Percentiles rank a stretch among this genome's conserved stretches.
phyloP scores from a whole-genome alignment of 2,329 filamentous ascomycete genomes.

The Curvularia lunata region DNA sequence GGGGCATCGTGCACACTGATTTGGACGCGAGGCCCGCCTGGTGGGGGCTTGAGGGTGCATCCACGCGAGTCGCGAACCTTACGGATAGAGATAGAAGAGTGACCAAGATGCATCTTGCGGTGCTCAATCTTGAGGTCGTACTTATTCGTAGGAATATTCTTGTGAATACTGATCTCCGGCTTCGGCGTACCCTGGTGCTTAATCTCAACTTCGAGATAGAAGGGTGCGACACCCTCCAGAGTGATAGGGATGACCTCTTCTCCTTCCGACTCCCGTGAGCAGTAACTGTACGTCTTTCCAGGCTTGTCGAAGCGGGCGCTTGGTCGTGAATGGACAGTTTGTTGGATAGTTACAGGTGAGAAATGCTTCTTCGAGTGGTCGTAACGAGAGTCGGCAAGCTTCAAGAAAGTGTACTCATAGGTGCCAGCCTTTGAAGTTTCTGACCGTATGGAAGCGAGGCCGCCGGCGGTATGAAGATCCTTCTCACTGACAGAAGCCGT shows the following conservation, averaged over 20 bases:
- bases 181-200: conserved; percentile 84
- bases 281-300: conserved; percentile 94
- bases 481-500: conserved; percentile 66
- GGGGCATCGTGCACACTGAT: conserved; percentile 94
- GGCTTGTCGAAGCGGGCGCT: conserved; percentile 82
- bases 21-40: conserved; percentile 76
- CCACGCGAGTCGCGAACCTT: conserved; percentile 87
- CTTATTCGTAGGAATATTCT: conserved; percentile 75
- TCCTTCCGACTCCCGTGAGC: conserved; percentile 78
- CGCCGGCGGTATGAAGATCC: conserved; percentile 76
- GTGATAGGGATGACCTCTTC: conserved; percentile 89
- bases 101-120: conserved; percentile 83
- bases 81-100: conserved; percentile 85
- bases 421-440: conserved; percentile 82
- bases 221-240: conserved; percentile 82
- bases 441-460: conserved; percentile 79
- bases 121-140: conserved; percentile 86
- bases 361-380: conserved; percentile 72
- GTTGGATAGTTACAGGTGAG: conserved; percentile 72
- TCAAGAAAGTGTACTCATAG: conserved; percentile 85
- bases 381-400: conserved; percentile 86
- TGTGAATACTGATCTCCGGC: conserved; percentile 80
- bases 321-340: conserved; percentile 84
- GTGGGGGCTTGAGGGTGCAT: conserved; percentile 75
- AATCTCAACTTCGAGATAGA: conserved; percentile 89